Evolutionary conservation across 495 filamentous ascomycete species (phyloP).

Genomic region (Podospora sp.): DNA sequence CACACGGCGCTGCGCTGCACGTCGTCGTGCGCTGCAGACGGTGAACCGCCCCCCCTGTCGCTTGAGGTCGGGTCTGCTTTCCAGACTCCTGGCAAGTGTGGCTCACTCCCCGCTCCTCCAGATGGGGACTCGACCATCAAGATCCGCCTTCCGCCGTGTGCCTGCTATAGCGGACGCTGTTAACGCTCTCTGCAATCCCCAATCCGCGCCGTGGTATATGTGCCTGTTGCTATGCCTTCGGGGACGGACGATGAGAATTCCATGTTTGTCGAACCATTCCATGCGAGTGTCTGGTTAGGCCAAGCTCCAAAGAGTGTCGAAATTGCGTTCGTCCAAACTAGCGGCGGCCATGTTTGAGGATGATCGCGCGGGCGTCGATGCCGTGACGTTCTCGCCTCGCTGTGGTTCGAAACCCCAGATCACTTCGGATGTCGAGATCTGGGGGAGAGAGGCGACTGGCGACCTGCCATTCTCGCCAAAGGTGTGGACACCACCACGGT

Average conservation of each 20-base stretch:
- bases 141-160: slow-evolving; percentile 20
- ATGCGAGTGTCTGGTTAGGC: slow-evolving; percentile 18
- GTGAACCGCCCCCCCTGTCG: slow-evolving; percentile 29
- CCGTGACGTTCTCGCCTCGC: slow-evolving; percentile 10
- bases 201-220: slow-evolving; percentile 32
- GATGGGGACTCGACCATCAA: slow-evolving; percentile 27
- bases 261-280: slow-evolving; percentile 31
- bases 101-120: slow-evolving; percentile 15
- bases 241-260: slow-evolving; percentile 29
- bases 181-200: slow-evolving; percentile 11
- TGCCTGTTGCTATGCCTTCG: slow-evolving; percentile 36
- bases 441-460: slow-evolving; percentile 4
- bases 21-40: slow-evolving; percentile 18
- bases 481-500: slow-evolving; percentile 3
- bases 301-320: slow-evolving; percentile 19
- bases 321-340: slow-evolving; percentile 29
- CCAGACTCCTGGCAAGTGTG: slow-evolving; percentile 20
- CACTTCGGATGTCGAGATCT: slow-evolving; percentile 25
- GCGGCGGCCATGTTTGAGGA: slow-evolving; percentile 24
- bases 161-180: slow-evolving; percentile 24
- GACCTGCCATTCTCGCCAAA: slow-evolving; percentile 16
- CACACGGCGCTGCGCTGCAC: slow-evolving; percentile 9
- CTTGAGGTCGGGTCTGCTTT: slow-evolving; percentile 23
- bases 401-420: slow-evolving; percentile 36
- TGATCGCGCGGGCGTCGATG: background rate